Conservation (phyloP, 495 filamentous ascomycete species). For the Cairneyella variabilis region DNA sequence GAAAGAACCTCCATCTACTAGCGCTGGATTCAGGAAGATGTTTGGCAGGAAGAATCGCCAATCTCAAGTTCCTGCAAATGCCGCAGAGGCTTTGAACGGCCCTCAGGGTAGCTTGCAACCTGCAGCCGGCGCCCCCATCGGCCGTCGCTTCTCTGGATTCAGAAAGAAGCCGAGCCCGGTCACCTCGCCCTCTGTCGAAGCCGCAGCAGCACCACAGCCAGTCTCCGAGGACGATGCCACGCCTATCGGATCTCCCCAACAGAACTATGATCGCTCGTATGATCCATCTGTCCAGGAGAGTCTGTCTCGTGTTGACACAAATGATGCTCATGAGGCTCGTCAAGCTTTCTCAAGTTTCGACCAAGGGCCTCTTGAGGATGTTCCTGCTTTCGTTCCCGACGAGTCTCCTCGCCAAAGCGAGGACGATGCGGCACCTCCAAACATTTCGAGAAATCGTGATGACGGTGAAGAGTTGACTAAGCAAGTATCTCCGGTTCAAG, state of each 20-base stretch:
- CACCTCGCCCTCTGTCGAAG: conserved; percentile 4
- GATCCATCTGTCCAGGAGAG: conserved; percentile 51
- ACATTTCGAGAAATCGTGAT: conserved; percentile 6
- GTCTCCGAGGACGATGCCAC: conserved; percentile 26
- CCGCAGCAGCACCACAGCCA: conserved; percentile 8
- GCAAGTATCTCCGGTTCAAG: conserved; percentile 41
- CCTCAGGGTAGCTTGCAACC: conserved; percentile 4
- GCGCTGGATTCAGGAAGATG: conserved; percentile 55
- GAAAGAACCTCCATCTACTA: conserved; percentile 31
- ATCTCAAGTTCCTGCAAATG: conserved; percentile 46
- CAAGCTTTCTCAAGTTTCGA: conserved; percentile 80
- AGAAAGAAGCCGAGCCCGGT: conserved; percentile 23
- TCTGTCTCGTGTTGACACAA: conserved; percentile 58
- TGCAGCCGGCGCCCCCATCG: conserved; percentile 7
- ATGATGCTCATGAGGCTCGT: conserved; percentile 61
- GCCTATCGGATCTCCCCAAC: conserved; percentile 26
- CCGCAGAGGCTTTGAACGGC: conserved; percentile 35
- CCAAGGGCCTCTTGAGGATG: conserved; percentile 83
- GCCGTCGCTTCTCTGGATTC: conserved; percentile 22
- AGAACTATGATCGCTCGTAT: conserved; percentile 36
- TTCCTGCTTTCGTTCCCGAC: conserved; percentile 78
- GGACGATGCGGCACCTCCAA: conserved; percentile 35
- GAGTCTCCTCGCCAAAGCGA: conserved; percentile 50
- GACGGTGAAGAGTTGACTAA: conserved; percentile 14
- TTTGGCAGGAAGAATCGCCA: conserved; percentile 56